Base-by-base conservation (phyloP, 768 basidiomycete species). In the Candolleomyces efflorescens region DNA sequence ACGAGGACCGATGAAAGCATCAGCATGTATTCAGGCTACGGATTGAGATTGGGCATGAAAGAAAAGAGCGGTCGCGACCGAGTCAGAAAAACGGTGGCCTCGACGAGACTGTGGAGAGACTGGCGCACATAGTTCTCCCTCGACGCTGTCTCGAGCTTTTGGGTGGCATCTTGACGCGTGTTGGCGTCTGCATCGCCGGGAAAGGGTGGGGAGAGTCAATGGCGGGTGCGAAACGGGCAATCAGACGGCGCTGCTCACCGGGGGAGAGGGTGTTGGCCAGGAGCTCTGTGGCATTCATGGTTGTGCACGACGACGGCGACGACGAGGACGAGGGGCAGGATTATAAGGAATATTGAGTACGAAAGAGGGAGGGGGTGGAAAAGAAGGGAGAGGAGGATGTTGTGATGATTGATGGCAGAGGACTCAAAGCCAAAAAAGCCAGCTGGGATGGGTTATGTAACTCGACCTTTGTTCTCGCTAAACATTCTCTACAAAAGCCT, bases 231-330 rank as follows among this genome's bases (percentile, higher is more conserved):
- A 64, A 53, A 59, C 59, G 63, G 52, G 62, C 39, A 60, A 43
- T 43, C n/a, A 20, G 26, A 43, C 9, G 32, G 20, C 48, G 69
- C 64, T 72, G 74, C 85, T 66, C 68, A 94, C 94, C 91, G 47
- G 91, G 79, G 59, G 93, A 95, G 65, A 98, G 87, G 67, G 95
- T 88, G 78, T 96, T 94, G 64, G 89, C 85, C 68, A 98, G 86
- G 60, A 98, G 86, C 72, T 92, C 86, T 57, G 84, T 87, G 63
- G 92, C 92, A 80, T 92, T 92, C 93, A 96, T 95, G 68, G 75
- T 82, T 71, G 72, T 69, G 64, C 12, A 24, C 23, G 48, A 41
- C 20, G 56, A 1, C n/a, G 20, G 17, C 22, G 55, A 48, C 39
- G n/a, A 23, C 32, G 49, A 43, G 3, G n/a, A n/a, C n/a, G n/a